Evolutionary conservation across 2,329 filamentous ascomycete genomes (phyloP), one percentile per base, ranked within the genome.

Genomic region (Botrytis fabae): DNA sequence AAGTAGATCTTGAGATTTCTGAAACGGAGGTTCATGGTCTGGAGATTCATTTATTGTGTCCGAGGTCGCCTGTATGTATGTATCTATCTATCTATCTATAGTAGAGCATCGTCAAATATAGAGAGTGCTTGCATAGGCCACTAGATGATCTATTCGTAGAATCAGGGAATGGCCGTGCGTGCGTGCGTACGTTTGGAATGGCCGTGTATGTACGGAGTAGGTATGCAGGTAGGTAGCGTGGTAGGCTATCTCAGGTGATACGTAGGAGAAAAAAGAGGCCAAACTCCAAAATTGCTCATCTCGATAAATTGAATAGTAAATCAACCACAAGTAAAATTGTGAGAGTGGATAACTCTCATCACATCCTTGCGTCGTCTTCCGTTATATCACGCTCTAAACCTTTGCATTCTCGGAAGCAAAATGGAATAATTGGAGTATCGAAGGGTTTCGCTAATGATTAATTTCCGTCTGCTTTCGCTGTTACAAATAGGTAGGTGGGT

Each of bases 21-120:
- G 51, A 40, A 48, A 22, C 32, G 14, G 25, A 38, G 22, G 25
- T 25, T 5, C 22, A 22, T 28, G 16, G 2, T 3, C 18, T 16
- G n/a, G 10, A 28, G 40, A 38, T 38, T 38, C 38, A 38, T 38
- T 38, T 38, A 38, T 9, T 8, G 22, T 54, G 54, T 68, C 64
- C 64, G 35, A 68, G 64, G 48, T 68, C 64, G 48, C 46, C 64
- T 68, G 16, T 44, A 42, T 68, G 25, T 20, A 42, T 22, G 46
- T 18, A 38, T 42, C 32, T 32, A 38, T 25, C 6, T 38, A 42
- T 28, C 35, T n/a, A 38, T 42, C 25, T 38, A n/a, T 16, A 38
- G 10, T 8, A 42, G 51, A 68, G 28, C 25, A 68, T 42, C 48
- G n/a, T 68, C 65, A n/a, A 38, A 38, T 48, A 32, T 57, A 57